Evolutionary conservation across 2,329 filamentous ascomycete genomes (phyloP), one percentile per base, ranked within the genome.

Genomic region (Aspergillus japonicus): DNA sequence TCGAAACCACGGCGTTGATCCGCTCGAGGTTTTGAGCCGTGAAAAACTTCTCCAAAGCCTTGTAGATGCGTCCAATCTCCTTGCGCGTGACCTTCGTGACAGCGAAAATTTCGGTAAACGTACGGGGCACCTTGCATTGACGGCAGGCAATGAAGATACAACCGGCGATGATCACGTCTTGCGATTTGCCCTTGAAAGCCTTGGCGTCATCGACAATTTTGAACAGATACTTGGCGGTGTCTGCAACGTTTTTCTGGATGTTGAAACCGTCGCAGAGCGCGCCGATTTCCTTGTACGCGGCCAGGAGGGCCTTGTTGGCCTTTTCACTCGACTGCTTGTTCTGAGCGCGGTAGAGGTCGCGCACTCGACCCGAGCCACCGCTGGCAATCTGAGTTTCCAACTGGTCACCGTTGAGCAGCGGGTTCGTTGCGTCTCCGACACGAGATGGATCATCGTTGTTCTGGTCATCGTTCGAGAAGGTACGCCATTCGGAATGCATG

Each of bases 61-160:
- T 99, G 85, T 97, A 99, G 24, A 94, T 94, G 59, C 93, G 84
- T 23, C 95, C 95, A 64, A 99, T 96, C 73, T 99, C 96, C 80
- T 98, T 98, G 82, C 98, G 97, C 62, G 89, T 89, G 29, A 99
- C 94, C 67, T 91, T 91, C 8, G 95, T 99, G 74, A 98, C 83
- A 62, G 92, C 89, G 79, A 91, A 96, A 70, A 99, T 95, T 76
- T 99, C 96, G 52, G 90, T 87, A 80, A 99, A 99, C 3, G 92
- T 96, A 66, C 95, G 90, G 4, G 91, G 89, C 31, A 93, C 89
- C 62, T 88, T 86, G 72, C 91, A 90, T 77, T 97, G 92, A 49
- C 95, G 92, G 75, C 94, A 98, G 47, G 95, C 92, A 69, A 99
- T 94, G 81, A 99, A 98, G 77, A 99, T 95, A 78, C 93, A 97